phyloP scores from a whole-genome alignment of 495 filamentous ascomycete species.

The Neohortaea acidophila region DNA sequence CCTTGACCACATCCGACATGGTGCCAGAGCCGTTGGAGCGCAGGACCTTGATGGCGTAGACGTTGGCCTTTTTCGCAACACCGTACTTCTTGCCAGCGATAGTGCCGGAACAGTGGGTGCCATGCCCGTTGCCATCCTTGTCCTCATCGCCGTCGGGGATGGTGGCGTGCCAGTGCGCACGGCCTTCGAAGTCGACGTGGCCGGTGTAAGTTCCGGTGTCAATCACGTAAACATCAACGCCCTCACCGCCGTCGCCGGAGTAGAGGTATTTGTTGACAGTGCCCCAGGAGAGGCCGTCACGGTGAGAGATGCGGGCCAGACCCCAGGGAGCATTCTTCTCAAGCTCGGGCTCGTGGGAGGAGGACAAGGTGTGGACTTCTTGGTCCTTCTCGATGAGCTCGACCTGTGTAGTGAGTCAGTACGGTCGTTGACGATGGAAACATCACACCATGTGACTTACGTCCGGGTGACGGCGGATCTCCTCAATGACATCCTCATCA shows the following conservation, averaged over 20 bases:
- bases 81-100: constrained; percentile 96
- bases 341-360: constrained; percentile 29
- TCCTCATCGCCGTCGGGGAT: constrained; percentile 74
- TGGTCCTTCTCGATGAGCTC: constrained; percentile 93
- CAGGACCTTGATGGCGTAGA: constrained; percentile 96
- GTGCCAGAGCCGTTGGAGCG: constrained; percentile 92
- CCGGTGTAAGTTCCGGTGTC: constrained; percentile 90
- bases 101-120: constrained; percentile 98
- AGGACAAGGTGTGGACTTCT: constrained; percentile 62
- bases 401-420: constrained; percentile 64
- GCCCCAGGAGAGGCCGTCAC: constrained; percentile 67
- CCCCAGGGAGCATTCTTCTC: constrained; percentile 97
- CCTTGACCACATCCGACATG: constrained; percentile 97
- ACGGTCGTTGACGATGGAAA: no score
- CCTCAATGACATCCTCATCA: constrained; percentile 79
- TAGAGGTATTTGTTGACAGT: constrained; percentile 98
- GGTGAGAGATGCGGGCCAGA: constrained; percentile 92
- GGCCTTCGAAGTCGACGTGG: constrained; percentile 94
- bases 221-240: constrained; percentile 97
- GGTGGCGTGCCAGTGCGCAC: constrained; percentile 93
- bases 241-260: constrained; percentile 78
- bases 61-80: constrained; percentile 95
- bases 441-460: constrained; percentile 46
- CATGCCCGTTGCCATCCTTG: constrained; percentile 93
- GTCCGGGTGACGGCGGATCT: constrained; percentile 90